A percentile compares a stretch with the other conserved stretches of the same genome.
Evolutionary conservation across 2,329 filamentous ascomycete genomes (phyloP).

Genomic region (Aschersonia sp.): DNA sequence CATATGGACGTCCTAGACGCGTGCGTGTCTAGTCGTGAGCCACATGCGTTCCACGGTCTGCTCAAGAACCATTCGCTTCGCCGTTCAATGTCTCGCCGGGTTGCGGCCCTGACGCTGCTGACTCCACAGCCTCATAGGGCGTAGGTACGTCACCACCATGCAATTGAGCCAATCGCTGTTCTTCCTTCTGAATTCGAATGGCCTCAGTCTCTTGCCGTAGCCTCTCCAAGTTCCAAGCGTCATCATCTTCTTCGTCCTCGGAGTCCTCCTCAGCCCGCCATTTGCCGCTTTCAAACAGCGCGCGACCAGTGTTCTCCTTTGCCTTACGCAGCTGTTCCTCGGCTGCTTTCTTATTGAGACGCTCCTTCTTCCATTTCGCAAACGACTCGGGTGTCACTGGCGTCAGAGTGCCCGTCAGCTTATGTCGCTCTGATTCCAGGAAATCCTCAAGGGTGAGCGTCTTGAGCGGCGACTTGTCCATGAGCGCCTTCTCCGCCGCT

Average conservation of each 20-base stretch:
- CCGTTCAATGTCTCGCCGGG: not conserved
- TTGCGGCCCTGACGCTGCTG: not conserved
- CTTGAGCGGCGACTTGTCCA: slow-evolving; percentile 91
- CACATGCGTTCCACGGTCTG: too few species aligned
- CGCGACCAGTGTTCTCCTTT: slow-evolving; percentile 90
- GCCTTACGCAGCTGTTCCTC: slow-evolving; percentile 80
- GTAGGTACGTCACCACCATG: slow-evolving; percentile 3
- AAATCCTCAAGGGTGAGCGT: slow-evolving; percentile 96
- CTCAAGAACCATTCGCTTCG: too few species aligned
- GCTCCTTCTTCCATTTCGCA: slow-evolving; percentile 92
- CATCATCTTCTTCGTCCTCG: slow-evolving; percentile 44
- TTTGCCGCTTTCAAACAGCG: slow-evolving; percentile 91
- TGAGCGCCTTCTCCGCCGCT: slow-evolving; percentile 83
- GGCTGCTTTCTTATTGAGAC: slow-evolving; percentile 87
- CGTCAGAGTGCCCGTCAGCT: slow-evolving; percentile 79
- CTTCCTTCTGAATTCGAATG: slow-evolving; percentile 59
- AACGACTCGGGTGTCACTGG: slow-evolving; percentile 89
- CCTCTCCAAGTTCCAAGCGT: slow-evolving; percentile 69
- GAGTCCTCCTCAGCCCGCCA: slow-evolving; percentile 60
- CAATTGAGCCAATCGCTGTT: slow-evolving; percentile 41
- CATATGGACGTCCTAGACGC: too few species aligned
- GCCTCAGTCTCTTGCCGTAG: slow-evolving; percentile 75
- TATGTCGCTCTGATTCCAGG: slow-evolving; percentile 89
- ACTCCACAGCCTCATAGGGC: not conserved
- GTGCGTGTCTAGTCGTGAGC: too few species aligned